phyloP scores from a whole-genome alignment of 108 stramenopile genomes.

The Aurantiochytrium sp. region DNA sequence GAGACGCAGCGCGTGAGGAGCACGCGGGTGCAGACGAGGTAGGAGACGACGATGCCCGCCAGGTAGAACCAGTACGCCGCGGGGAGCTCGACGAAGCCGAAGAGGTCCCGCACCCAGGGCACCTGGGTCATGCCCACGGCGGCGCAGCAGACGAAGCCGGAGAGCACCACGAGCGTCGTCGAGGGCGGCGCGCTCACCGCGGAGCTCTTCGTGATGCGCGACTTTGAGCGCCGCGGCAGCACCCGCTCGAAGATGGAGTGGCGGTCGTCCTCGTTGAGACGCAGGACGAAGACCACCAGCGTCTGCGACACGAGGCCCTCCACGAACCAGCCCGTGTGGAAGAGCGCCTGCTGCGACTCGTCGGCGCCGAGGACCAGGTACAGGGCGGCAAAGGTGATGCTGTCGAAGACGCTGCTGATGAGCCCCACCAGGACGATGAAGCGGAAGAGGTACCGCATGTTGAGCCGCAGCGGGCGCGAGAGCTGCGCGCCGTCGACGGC shows the following conservation, averaged over 20 bases:
- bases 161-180: neutral
- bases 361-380: slow-evolving; percentile 1
- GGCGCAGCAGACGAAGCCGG: neutral
- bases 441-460: neutral
- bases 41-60: neutral
- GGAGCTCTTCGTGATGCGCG: neutral
- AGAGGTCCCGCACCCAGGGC: neutral
- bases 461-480: neutral
- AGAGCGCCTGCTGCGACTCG: neutral
- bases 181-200: neutral
- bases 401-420: neutral
- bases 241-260: neutral
- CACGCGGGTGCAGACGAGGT: neutral
- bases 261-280: neutral
- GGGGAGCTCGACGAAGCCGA: neutral
- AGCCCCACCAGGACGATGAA: neutral
- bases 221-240: neutral
- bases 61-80: neutral
- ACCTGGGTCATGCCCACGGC: neutral
- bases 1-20: neutral
- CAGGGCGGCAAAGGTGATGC: neutral
- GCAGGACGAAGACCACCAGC: neutral
- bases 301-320: slow-evolving; percentile 14
- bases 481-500: neutral
- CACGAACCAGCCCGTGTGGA: slow-evolving; percentile 30